phyloP scores from a whole-genome alignment of 208 protist genomes.

The Trypanosoma cruzi region DNA sequence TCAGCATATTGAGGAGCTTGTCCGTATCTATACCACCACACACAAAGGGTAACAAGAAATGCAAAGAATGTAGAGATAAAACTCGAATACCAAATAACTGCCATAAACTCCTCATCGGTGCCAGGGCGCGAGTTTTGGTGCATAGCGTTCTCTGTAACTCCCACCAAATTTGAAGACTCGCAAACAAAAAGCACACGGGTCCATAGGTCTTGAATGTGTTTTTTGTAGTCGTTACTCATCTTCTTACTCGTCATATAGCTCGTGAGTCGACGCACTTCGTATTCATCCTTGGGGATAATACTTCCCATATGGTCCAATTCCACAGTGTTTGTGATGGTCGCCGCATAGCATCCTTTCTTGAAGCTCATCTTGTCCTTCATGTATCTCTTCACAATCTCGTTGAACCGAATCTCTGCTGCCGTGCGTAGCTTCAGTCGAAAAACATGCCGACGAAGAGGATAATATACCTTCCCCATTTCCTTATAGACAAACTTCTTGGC shows the following conservation, averaged over 20 bases:
- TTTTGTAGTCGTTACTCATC: conserved; percentile 92
- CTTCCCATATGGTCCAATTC: conserved; percentile 91
- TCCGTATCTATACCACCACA: conserved; percentile 91
- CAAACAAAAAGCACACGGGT: conserved; percentile 81
- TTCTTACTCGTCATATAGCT: conserved; percentile 93
- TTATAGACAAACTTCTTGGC: conserved; percentile 92
- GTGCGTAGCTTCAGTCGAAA: conserved; percentile 90
- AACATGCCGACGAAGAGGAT: conserved; percentile 84
- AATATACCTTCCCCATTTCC: conserved; percentile 84
- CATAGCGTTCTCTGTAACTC: conserved; percentile 68
- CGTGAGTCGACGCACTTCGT: conserved; percentile 85
- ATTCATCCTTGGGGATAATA: conserved; percentile 92
- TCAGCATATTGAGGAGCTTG: conserved; percentile 83
- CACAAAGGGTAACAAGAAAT: conserved; percentile 54
- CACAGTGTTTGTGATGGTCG: conserved; percentile 86
- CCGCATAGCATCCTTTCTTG: conserved; percentile 83
- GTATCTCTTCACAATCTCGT: conserved; percentile 87
- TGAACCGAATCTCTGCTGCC: conserved; percentile 83
- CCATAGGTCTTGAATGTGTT: conserved; percentile 89
- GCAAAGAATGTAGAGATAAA: conserved; percentile 69
- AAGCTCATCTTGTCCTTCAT: conserved; percentile 90
- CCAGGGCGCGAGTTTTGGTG: conserved; percentile 83
- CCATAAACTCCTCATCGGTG: conserved; percentile 92
- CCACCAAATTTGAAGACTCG: conserved; percentile 84
- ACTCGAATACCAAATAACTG: conserved; percentile 81